A percentile compares a stretch with the other conserved stretches of the same genome.
These are phyloP conservation scores for Yarrowia sp. DNA, from an alignment of 805 yeast species.

Conservation along the genomic window DNA sequence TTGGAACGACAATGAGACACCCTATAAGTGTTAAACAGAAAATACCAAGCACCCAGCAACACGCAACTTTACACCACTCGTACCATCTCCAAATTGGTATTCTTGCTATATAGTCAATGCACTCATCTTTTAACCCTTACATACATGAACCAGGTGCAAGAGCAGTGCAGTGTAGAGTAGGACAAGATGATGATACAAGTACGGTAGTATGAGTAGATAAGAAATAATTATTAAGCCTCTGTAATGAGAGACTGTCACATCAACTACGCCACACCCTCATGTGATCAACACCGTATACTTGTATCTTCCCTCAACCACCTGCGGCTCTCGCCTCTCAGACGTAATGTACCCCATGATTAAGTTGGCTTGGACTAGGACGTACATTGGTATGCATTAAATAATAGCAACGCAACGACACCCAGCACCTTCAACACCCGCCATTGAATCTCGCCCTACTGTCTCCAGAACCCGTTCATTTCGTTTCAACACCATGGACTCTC, in stretches of 20 bases:
- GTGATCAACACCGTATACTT: too few relatives aligned
- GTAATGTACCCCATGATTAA: conserved; percentile 4
- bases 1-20: too few relatives aligned
- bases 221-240: too few relatives aligned
- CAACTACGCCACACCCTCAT: too few relatives aligned
- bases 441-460: not conserved
- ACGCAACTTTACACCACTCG: too few relatives aligned
- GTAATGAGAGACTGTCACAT: too few relatives aligned
- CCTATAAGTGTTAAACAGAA: too few relatives aligned
- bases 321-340: not conserved
- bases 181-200: too few relatives aligned
- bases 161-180: not conserved
- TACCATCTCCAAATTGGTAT: not conserved
- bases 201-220: too few relatives aligned
- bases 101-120: not conserved
- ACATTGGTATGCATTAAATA: not conserved
- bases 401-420: not conserved
- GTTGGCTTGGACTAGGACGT: not conserved
- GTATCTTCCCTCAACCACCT: too few relatives aligned
- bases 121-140: not conserved
- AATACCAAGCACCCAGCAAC: too few relatives aligned
- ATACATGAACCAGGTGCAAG: not conserved
- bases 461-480: not conserved
- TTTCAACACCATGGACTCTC: not conserved
- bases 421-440: not conserved